Percentiles rank a stretch among this genome's conserved stretches.
Evolutionary conservation across 352 stramenopile species (phyloP).

Genomic region (Globisporangium acanthophoron): DNA sequence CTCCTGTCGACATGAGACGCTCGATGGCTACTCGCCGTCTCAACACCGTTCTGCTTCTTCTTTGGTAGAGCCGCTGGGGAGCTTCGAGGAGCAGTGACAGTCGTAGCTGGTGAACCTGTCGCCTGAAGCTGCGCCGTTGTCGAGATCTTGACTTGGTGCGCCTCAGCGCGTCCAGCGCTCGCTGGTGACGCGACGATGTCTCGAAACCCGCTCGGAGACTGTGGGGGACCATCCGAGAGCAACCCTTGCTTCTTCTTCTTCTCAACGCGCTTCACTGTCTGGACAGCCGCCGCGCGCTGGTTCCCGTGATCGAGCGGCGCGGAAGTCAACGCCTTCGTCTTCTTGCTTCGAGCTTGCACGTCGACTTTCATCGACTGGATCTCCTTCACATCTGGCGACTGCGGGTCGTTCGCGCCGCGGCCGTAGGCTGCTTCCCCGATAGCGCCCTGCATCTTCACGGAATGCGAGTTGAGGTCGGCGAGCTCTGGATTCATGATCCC

Average conservation of each 20-base stretch:
- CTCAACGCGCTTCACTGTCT: slow-evolving; percentile 17
- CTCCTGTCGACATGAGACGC: background rate
- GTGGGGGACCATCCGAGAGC: background rate
- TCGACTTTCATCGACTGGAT: slow-evolving; percentile 21
- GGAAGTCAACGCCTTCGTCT: slow-evolving; percentile 3
- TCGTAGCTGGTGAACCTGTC: background rate
- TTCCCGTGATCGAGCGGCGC: slow-evolving; percentile 15
- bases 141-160: background rate
- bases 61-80: background rate
- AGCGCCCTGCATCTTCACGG: slow-evolving; percentile 42
- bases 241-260: slow-evolving; percentile 11
- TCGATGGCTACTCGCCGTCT: background rate
- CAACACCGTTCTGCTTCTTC: background rate
- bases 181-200: slow-evolving; percentile 8
- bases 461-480: slow-evolving; percentile 67
- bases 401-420: background rate
- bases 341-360: slow-evolving; percentile 23
- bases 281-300: slow-evolving; percentile 13
- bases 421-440: background rate
- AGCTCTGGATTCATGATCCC: slow-evolving; percentile 42
- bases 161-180: slow-evolving; percentile 1
- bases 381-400: slow-evolving; percentile 2
- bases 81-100: background rate
- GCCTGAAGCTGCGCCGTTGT: background rate
- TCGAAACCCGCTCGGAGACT: slow-evolving; percentile 7